Percentiles rank a stretch among this genome's conserved stretches.
phyloP scores from a whole-genome alignment of 192 early-diverging fungal genomes.

The Spizellomyces punctatus region DNA sequence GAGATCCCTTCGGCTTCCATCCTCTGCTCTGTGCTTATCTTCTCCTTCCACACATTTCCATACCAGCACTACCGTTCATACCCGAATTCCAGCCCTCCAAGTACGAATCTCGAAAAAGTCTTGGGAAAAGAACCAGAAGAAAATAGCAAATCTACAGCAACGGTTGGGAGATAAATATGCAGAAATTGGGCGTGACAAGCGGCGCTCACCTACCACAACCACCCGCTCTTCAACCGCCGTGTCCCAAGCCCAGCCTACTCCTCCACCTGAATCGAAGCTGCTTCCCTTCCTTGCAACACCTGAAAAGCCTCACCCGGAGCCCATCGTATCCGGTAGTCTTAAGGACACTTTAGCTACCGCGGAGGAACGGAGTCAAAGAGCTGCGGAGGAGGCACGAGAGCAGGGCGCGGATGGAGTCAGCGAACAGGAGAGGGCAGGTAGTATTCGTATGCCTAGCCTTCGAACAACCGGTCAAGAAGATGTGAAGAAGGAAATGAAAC shows the following conservation, averaged over 20 bases:
- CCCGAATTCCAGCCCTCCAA: conserved; percentile 27
- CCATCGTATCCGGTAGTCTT: conserved; percentile 19
- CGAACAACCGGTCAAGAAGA: conserved; percentile 6
- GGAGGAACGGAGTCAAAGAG: not conserved
- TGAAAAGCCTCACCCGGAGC: not conserved
- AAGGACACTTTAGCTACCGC: conserved; percentile 6
- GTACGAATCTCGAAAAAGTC: conserved; percentile 36
- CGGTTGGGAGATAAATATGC: conserved; percentile 39
- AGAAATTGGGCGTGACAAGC: conserved; percentile 39
- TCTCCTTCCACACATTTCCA: conserved; percentile 18
- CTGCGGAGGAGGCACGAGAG: not conserved
- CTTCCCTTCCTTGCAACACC: conserved; percentile 17
- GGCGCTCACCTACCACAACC: conserved; percentile 34
- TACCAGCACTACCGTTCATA: not conserved
- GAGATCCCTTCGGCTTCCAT: too few species aligned
- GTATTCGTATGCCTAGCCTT: conserved; percentile 6
- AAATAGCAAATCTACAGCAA: conserved; percentile 28
- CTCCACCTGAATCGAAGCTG: conserved; percentile 4
- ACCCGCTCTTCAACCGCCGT: conserved; percentile 19
- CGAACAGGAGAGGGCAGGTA: not conserved
- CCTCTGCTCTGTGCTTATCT: too few species aligned
- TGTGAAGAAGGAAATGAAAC: conserved; percentile 3
- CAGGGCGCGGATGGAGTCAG: not conserved
- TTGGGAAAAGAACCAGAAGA: conserved; percentile 30
- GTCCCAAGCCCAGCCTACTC: conserved; percentile 14